Conservation (phyloP, 2,329 filamentous ascomycete genomes). For the Aspergillus ibericus region DNA sequence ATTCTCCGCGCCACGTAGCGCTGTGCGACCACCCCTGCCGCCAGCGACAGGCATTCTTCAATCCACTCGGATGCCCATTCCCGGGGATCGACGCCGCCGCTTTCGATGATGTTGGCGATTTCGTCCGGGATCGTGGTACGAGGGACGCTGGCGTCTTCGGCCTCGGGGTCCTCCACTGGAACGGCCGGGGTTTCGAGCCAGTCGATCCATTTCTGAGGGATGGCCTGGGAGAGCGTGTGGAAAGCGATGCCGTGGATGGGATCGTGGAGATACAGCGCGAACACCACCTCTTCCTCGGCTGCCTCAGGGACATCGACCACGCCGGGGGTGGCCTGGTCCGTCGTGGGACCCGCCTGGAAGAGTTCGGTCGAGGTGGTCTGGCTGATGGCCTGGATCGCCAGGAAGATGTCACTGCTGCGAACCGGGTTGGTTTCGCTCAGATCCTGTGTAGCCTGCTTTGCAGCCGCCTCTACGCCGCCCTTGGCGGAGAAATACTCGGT, state of each 20-base stretch:
- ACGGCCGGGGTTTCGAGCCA: conserved; percentile 77
- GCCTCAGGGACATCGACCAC: conserved; percentile 39
- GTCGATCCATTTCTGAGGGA: conserved; percentile 81
- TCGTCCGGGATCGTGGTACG: conserved; percentile 66
- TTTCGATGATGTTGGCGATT: conserved; percentile 78
- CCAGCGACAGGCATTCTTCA: conserved; percentile 77
- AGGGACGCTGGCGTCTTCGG: conserved; percentile 36
- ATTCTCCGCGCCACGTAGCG: conserved; percentile 91
- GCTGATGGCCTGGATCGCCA: conserved; percentile 85
- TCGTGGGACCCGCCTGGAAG: conserved; percentile 61
- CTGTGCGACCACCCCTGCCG: conserved; percentile 85
- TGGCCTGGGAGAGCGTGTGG: conserved; percentile 74
- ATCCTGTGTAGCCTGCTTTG: conserved; percentile 74
- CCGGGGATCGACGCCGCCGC: conserved; percentile 77
- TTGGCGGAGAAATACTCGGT: conserved; percentile 76
- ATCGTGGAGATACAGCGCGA: conserved; percentile 78
- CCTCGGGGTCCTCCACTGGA: conserved; percentile 40
- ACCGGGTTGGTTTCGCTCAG: conserved; percentile 85
- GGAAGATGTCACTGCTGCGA: conserved; percentile 89
- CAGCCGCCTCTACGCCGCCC: conserved; percentile 78
- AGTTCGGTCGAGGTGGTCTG: conserved; percentile 64
- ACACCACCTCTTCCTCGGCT: conserved; percentile 63
- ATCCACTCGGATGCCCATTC: conserved; percentile 99
- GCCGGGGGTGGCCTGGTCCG: conserved; percentile 33
- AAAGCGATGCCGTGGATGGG: conserved; percentile 90